Base-by-base conservation (phyloP, 257 asterid species). In the Ligustrum vulgare region DNA sequence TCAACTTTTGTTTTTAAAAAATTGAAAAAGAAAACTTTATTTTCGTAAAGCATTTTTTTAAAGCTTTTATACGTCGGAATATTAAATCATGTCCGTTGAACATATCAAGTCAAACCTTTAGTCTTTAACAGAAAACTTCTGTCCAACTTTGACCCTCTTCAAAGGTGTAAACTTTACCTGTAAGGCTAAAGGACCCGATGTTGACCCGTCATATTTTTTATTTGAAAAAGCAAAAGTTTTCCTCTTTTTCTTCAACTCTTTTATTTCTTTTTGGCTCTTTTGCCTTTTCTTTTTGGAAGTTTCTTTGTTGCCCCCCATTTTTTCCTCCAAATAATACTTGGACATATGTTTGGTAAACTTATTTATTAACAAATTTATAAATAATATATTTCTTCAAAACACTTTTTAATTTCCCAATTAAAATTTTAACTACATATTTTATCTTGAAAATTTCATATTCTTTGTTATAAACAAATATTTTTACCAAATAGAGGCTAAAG, bases 151-250 rank as follows among this genome's bases (percentile, higher is more conserved):
- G 67, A 60, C 67, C 67, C 67, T 18, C 32, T 60, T 60, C 23
- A 60, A 60, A 60, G 67, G 13, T 20, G 65, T 8, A 20, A 58
- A 18, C 25, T 5, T 51, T 23, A 51, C 62, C 62, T 25, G 62
- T 51, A 51, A 51, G 23, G n/a, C 15, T 13, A 45, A 3, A 45
- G 62, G 18, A 51, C 20, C 62, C 62, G 22, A 51, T 51, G 62
- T 60, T 60, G 34, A 60, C 67, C 67, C 67, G 67, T 60, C 67
- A 60, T 16, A 56, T n/a, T 56, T 22, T 16, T 23, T 60, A 60
- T 60, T 11, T 34, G n/a, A 60, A 60, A 51, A 60, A 60, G 67
- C 67, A 23, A 60, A 60, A 60, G 67, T 60, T 60, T 60, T 60
- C 62, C 25, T 51, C 62, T 51, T 51, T 51, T 51, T n/a, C 66